Conservation (phyloP, 2,329 filamentous ascomycete species). For the Sarocladium oryzae region DNA sequence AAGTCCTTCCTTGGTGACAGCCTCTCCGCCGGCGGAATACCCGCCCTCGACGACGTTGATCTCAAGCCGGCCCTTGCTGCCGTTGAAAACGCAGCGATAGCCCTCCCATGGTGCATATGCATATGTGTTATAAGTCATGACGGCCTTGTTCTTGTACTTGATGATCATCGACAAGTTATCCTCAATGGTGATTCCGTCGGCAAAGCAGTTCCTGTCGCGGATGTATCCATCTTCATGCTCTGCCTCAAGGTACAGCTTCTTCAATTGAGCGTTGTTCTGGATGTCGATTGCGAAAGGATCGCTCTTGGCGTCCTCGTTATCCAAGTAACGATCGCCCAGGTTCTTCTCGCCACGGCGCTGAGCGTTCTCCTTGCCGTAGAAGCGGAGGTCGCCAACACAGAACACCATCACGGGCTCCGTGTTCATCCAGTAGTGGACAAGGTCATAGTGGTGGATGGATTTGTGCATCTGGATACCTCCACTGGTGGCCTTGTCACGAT, state of each 20-base stretch:
- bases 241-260: constrained; percentile 38
- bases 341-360: constrained; percentile 34
- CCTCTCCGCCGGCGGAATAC: constrained; percentile 38
- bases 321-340: constrained; percentile 32
- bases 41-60: constrained; percentile 39
- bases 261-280: constrained; percentile 32
- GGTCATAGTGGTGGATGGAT: constrained; percentile 44
- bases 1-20: constrained; percentile 18
- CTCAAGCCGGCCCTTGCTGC: constrained; percentile 38
- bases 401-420: constrained; percentile 36
- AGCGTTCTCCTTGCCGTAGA: constrained; percentile 45
- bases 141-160: constrained; percentile 33
- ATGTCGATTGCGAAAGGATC: constrained; percentile 41
- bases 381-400: constrained; percentile 38
- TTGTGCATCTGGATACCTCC: constrained; percentile 44
- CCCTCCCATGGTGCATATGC: constrained; percentile 43
- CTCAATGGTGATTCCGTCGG: constrained; percentile 43
- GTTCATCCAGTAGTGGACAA: constrained; percentile 44
- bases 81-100: constrained; percentile 34
- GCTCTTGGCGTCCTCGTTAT: constrained; percentile 30
- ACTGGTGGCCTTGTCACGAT: constrained; percentile 41
- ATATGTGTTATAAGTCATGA: constrained; percentile 37
- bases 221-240: constrained; percentile 44
- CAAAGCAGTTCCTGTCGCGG: constrained; percentile 40
- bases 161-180: constrained; percentile 42